Evolutionary conservation across 164 flowering plant genomes (phyloP), one percentile per base, ranked within the genome.

Genomic region (Pachysandra terminalis): DNA sequence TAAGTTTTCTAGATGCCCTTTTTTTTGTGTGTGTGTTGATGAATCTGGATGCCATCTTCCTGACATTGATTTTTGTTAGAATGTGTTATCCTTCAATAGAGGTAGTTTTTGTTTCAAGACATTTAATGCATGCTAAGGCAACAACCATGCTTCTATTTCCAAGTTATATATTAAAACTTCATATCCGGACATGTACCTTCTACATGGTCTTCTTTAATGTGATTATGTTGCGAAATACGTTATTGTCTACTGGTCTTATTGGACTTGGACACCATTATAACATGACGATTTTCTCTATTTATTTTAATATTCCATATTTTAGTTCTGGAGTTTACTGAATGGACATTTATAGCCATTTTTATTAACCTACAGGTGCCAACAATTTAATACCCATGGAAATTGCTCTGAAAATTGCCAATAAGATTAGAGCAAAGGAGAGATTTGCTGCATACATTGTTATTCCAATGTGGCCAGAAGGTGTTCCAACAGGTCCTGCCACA

Each of bases 401-500:
- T 64, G 91, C 91, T 61, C 85, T 87, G 8, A 87, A 87, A 68
- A 82, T 87, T 65, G 85, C 81, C 6, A 70, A 72, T 49, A 84
- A 84, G 63, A 87, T 85, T 71, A 81, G 80, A 75, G 81, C 82
- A 22, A 77, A 75, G 10, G 83, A 87, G 79, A 82, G 90, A 51
- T 85, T 87, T 71, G 59, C 83, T 55, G 90, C 72, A 25, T 87
- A 87, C 65, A 77, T 86, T 65, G 73, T 87, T n/a, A 54, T 87
- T 41, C 89, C 91, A 40, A 87, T 85, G 91, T 87, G 91, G 91
- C 91, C 91, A 12, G 91, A 87, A 69, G 91, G 91, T 26, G 80
- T 69, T 69, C 86, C 91, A 40, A 81, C 85, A 19, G 72, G 85
- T 60, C 26, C 64, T 59, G 63, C 85, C 21, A 80, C 74, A 48